A percentile compares a stretch with the other conserved stretches of the same genome.
These are phyloP conservation scores for Tilletia horrida DNA, from an alignment of 1,284 basidiomycete species.

Conservation along the genomic window DNA sequence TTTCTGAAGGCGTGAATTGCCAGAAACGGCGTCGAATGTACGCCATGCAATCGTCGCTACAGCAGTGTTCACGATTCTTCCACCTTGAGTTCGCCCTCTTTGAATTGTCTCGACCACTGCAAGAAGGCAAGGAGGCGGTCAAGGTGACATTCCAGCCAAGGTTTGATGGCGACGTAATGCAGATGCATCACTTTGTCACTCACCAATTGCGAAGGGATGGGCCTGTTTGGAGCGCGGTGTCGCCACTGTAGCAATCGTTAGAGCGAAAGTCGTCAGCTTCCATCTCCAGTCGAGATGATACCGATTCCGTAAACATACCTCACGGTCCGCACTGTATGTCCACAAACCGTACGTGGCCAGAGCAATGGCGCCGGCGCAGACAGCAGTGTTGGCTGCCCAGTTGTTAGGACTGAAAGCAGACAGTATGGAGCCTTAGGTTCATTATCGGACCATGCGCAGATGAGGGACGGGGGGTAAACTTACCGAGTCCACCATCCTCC, in stretches of 20 bases:
- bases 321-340: conserved; percentile 59
- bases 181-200: too few species aligned
- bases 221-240: conserved; percentile 47
- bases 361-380: conserved; percentile 58
- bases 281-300: neutral
- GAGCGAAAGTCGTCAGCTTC: neutral
- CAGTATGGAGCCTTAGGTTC: neutral
- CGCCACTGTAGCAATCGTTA: conserved; percentile 36
- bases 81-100: conserved; percentile 47
- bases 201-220: conserved; percentile 47
- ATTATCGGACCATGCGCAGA: neutral
- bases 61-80: conserved; percentile 37
- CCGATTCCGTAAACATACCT: conserved; percentile 55
- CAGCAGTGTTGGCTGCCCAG: conserved; percentile 60
- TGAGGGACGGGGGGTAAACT: conserved; percentile 12
- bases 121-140: neutral
- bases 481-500: conserved; percentile 62
- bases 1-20: neutral
- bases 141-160: neutral
- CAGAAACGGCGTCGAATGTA: too few species aligned
- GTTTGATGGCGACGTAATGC: neutral
- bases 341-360: conserved; percentile 59
- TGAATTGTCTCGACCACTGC: conserved; percentile 54
- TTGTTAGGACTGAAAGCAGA: conserved; percentile 56
- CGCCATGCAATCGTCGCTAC: too few species aligned